Evolutionary conservation across 208 protist species (phyloP).

Genomic region (Tetramitus jugosus): DNA sequence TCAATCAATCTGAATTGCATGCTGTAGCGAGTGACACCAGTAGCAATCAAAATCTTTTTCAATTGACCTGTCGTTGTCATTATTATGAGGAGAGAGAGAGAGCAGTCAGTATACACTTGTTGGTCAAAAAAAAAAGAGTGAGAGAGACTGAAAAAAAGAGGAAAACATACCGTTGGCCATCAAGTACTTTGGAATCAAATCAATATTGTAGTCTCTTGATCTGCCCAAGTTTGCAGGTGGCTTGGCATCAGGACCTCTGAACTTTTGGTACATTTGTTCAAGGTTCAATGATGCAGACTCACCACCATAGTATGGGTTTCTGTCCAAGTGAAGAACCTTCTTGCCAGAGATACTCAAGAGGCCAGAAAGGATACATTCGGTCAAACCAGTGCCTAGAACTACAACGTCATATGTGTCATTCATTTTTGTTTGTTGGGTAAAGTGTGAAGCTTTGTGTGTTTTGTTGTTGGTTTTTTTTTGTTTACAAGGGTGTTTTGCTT

Average conservation of each 20-base stretch:
- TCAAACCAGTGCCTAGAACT: slow-evolving; percentile 98
- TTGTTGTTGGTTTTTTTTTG: no score
- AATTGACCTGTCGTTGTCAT: slow-evolving; percentile 53
- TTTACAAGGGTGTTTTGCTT: no score
- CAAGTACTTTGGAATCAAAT: slow-evolving; percentile 99
- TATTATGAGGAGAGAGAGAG: not conserved
- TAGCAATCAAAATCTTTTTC: slow-evolving; percentile 93
- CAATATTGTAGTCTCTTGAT: slow-evolving; percentile 94
- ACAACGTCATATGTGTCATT: slow-evolving; percentile 43
- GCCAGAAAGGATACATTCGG: slow-evolving; percentile 93
- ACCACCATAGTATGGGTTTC: slow-evolving; percentile 99
- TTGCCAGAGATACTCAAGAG: slow-evolving; percentile 84
- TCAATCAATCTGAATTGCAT: slow-evolving; percentile 98
- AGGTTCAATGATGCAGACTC: slow-evolving; percentile 97
- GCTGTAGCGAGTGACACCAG: slow-evolving; percentile 92
- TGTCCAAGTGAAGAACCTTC: slow-evolving; percentile 98
- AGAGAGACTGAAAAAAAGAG: no score
- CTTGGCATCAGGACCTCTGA: slow-evolving; percentile 60
- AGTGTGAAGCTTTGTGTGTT: no score
- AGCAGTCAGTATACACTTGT: not conserved
- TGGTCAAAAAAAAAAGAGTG: not conserved
- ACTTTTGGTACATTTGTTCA: slow-evolving; percentile 89
- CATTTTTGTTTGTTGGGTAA: no score
- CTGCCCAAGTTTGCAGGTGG: slow-evolving; percentile 66
- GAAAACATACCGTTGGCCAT: slow-evolving; percentile 85